Conservation (phyloP, 345 rosid genomes). For the Microcos paniculata region DNA sequence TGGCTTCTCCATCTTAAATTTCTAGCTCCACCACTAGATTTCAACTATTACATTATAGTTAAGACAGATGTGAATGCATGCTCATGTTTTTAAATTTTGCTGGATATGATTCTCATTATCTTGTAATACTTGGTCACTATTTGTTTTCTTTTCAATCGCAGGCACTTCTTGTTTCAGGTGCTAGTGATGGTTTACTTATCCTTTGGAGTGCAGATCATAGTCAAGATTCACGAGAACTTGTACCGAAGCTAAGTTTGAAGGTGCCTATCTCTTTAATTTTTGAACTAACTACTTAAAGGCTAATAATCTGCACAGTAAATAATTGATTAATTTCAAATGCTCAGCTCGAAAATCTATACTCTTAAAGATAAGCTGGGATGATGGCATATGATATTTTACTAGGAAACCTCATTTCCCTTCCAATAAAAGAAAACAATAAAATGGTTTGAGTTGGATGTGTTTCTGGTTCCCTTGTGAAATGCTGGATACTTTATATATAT, state of each 20-base stretch:
- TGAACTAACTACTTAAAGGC: background rate
- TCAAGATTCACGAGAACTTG: slow-evolving; percentile 94
- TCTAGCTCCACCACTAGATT: background rate
- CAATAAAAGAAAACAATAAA: background rate
- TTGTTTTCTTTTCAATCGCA: slow-evolving; percentile 33
- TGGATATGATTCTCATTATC: background rate
- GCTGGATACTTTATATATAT: background rate
- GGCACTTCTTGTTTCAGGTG: slow-evolving; percentile 99
- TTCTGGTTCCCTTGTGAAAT: background rate
- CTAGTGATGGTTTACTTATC: slow-evolving; percentile 89
- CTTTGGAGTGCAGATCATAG: slow-evolving; percentile 97
- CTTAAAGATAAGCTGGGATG: background rate
- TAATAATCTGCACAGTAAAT: background rate
- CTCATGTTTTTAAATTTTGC: background rate
- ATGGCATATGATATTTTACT: background rate
- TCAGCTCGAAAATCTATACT: background rate
- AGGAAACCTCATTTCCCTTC: background rate
- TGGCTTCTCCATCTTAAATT: background rate
- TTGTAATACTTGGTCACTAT: slow-evolving; percentile 6
- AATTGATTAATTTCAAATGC: background rate
- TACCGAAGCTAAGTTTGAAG: slow-evolving; percentile 95
- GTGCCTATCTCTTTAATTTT: slow-evolving; percentile 30
- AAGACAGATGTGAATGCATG: background rate
- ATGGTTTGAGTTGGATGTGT: background rate
- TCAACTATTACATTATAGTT: background rate